Evolutionary conservation across 306 rosid genomes (phyloP), one percentile per base, ranked within the genome.

Genomic region (Abrus pulchellus): DNA sequence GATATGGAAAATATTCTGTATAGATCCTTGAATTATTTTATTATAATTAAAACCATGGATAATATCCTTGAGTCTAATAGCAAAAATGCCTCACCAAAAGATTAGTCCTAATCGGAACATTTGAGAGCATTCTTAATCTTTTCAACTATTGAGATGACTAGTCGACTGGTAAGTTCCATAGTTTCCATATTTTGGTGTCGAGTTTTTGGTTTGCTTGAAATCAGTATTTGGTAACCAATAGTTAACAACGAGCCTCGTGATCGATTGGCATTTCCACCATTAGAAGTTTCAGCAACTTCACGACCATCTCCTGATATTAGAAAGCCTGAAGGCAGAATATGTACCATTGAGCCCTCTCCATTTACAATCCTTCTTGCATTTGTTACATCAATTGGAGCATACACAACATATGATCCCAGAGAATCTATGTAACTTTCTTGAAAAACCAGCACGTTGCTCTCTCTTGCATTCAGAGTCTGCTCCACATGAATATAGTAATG

Each of bases 311-410:
- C 34, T 0, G 91, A 77, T 84, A 93, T 83, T 3, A 87, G 43
- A 7, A 91, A 74, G 33, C 97, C 97, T 0, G 92, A 88, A 2
- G 96, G 91, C 11, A 90, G 89, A 9, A 93, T 75, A 0, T 88
- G 83, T 38, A 90, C 12, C 12, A 12, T 6, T 0, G 80, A 74
- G 75, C 86, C 87, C 6, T 65, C 86, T 3, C 90, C 89, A 0
- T 30, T 57, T 1, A 55, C 34, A 1, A 14, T 77, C 82, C 2
- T 88, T 47, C 0, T 62, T 11, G n/a, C 4, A 5, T 5, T 11
- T 30, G 76, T 10, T 10, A 65, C 9, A 83, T 86, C 89, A 1
- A 87, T 6, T 1, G 94, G 97, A 7, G 95, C 90, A 85, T 83
- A 90, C 1, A 90, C 72, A 4, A 93, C 38, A 52, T 82, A 9